These are phyloP conservation scores for Boletus barrowsii DNA, from an alignment of 768 basidiomycete species.

Conservation along the genomic window DNA sequence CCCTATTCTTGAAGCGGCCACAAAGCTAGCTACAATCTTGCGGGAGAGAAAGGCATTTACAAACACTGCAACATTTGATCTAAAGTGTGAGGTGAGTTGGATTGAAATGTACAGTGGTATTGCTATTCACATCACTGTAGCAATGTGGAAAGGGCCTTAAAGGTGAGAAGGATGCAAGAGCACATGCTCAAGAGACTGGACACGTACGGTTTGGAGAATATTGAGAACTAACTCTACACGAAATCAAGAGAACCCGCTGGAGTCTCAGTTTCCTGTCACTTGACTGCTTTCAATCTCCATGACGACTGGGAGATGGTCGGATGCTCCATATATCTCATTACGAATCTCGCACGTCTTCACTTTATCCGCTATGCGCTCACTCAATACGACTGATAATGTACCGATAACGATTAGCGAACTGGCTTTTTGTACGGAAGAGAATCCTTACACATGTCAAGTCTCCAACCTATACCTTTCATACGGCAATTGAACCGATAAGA, in stretches of 20 bases:
- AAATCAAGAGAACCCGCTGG: background rate
- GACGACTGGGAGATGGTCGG: slow-evolving; percentile 80
- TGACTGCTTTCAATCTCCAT: slow-evolving; percentile 61
- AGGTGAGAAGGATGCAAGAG: slow-evolving; percentile 90
- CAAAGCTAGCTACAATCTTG: slow-evolving; percentile 68
- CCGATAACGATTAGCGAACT: slow-evolving; percentile 1
- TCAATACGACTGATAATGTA: slow-evolving; percentile 60
- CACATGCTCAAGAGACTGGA: slow-evolving; percentile 84
- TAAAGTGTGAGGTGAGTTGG: slow-evolving; percentile 75
- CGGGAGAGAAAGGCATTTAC: slow-evolving; percentile 81
- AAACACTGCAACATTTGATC: slow-evolving; percentile 87
- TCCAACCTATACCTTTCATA: slow-evolving; percentile 80
- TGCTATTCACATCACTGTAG: slow-evolving; percentile 33
- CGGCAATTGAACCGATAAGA: slow-evolving; percentile 82
- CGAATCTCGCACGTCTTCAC: slow-evolving; percentile 85
- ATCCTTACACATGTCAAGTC: slow-evolving; percentile 77
- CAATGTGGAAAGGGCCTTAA: slow-evolving; percentile 82
- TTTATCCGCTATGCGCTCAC: slow-evolving; percentile 60
- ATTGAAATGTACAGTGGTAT: background rate
- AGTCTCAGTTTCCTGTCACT: slow-evolving; percentile 23
- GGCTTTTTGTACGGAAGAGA: background rate
- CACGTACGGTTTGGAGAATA: slow-evolving; percentile 85
- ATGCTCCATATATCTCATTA: slow-evolving; percentile 81
- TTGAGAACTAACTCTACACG: slow-evolving; percentile 34
- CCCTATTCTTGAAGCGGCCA: slow-evolving; percentile 58